A percentile compares a stretch with the other conserved stretches of the same genome.
Conservation (phyloP, 108 stramenopile genomes). For the Nannochloropsis gaditana region DNA sequence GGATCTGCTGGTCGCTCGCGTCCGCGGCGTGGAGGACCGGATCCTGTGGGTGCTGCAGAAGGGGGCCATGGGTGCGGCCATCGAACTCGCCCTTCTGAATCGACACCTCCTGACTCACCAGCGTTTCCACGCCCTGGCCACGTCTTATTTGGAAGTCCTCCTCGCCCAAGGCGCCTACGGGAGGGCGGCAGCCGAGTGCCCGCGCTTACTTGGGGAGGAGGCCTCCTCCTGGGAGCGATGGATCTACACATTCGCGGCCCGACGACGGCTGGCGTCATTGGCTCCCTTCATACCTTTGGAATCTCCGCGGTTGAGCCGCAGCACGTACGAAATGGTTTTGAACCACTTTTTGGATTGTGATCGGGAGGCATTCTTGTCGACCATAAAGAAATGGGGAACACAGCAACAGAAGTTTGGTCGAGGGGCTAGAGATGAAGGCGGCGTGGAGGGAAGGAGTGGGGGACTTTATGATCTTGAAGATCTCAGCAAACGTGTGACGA, state of each 20-base stretch:
- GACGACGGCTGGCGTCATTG: conserved; percentile 26
- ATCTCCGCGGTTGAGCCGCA: neutral
- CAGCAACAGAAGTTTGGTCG: neutral
- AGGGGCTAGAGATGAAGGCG: neutral
- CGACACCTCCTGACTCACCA: conserved; percentile 22
- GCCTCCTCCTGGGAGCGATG: conserved; percentile 47
- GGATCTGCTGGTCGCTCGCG: conserved; percentile 50
- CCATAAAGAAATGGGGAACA: conserved; percentile 11
- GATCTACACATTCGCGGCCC: conserved; percentile 44
- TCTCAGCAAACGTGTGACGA: neutral
- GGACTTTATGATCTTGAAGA: neutral
- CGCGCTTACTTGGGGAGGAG: conserved; percentile 38
- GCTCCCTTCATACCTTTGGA: conserved; percentile 42
- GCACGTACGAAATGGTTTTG: neutral
- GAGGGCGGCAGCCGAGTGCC: conserved; percentile 42
- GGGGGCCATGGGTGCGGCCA: conserved; percentile 21
- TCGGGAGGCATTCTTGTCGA: neutral
- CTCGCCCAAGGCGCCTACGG: conserved; percentile 34
- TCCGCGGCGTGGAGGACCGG: conserved; percentile 50
- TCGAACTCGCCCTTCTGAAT: conserved; percentile 24
- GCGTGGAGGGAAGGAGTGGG: neutral
- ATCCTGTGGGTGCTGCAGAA: conserved; percentile 27
- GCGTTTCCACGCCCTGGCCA: conserved; percentile 23
- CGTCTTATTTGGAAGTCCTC: conserved; percentile 38
- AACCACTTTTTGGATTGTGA: neutral